Conservation (phyloP, 768 basidiomycete genomes). For the Lyophyllum atratum region DNA sequence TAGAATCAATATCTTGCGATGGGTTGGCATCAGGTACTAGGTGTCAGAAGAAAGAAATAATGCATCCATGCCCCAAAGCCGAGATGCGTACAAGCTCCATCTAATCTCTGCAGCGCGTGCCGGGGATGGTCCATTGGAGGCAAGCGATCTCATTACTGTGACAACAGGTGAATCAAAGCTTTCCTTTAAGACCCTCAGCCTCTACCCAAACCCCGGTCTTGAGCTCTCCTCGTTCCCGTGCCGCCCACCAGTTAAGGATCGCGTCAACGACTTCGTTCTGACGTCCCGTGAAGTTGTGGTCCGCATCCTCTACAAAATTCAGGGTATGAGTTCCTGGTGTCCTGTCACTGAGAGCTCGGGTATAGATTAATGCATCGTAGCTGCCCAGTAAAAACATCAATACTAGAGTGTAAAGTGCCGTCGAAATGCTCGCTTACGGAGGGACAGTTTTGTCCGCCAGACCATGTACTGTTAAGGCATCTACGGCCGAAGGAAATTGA, state of each 20-base stretch:
- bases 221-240: conserved; percentile 45
- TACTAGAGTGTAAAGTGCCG: not conserved
- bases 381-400: conserved; percentile 33
- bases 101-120: not conserved
- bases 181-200: conserved; percentile 49
- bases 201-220: conserved; percentile 62
- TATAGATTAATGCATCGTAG: conserved; percentile 73
- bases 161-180: conserved; percentile 33
- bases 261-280: conserved; percentile 68
- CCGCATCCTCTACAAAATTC: conserved; percentile 69
- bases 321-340: conserved; percentile 70
- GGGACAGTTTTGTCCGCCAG: conserved; percentile 68
- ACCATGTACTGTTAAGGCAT: conserved; percentile 84
- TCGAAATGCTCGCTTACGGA: conserved; percentile 46
- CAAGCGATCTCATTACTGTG: not conserved
- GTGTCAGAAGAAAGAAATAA: not conserved
- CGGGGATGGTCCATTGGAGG: not conserved
- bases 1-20: not conserved
- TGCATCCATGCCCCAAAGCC: not conserved
- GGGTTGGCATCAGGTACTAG: not conserved
- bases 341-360: conserved; percentile 56
- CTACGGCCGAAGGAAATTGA: conserved; percentile 57
- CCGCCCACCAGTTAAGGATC: conserved; percentile 70
- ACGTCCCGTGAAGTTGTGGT: conserved; percentile 76
- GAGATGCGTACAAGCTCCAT: not conserved